Percentiles rank a stretch among this genome's conserved stretches.
Evolutionary conservation across 768 basidiomycete species (phyloP).

Genomic region (Termitomyces titanicus): DNA sequence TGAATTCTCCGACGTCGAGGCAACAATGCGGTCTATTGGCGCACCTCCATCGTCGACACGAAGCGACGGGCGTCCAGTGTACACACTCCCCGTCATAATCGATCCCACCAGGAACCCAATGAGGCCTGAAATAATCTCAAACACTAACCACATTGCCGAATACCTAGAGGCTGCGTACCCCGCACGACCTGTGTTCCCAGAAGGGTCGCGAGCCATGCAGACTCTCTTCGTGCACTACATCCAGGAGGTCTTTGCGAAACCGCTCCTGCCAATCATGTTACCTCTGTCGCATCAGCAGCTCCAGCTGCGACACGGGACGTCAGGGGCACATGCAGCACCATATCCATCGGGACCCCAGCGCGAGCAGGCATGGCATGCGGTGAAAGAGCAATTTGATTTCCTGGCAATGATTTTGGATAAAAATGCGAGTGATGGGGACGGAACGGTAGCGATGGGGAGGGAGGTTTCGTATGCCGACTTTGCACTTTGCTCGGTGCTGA

Average conservation of each 20-base stretch:
- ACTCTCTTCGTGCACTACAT: conserved; percentile 68
- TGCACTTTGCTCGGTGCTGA: conserved; percentile 63
- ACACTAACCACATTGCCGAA: conserved; percentile 61
- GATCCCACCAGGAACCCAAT: conserved; percentile 48
- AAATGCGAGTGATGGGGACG: conserved; percentile 60
- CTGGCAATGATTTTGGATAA: conserved; percentile 65
- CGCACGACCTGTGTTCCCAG: conserved; percentile 67
- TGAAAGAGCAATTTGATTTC: conserved; percentile 65
- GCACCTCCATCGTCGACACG: conserved; percentile 54
- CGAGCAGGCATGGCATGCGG: conserved; percentile 63
- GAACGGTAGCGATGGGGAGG: conserved; percentile 59
- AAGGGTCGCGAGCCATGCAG: conserved; percentile 66
- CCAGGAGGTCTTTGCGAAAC: conserved; percentile 61
- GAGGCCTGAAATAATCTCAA: conserved; percentile 51
- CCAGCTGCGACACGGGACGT: conserved; percentile 53
- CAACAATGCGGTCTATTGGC: conserved; percentile 51
- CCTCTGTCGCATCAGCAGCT: conserved; percentile 64
- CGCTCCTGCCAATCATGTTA: conserved; percentile 66
- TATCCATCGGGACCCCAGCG: conserved; percentile 38
- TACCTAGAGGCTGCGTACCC: conserved; percentile 70
- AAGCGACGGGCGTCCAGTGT: conserved; percentile 57
- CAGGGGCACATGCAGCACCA: conserved; percentile 17
- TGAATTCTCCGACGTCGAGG: conserved; percentile 66
- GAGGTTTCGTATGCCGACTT: conserved; percentile 74
- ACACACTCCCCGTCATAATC: conserved; percentile 66